phyloP scores from a whole-genome alignment of 1,284 basidiomycete species.

The Tylopilus sp. region DNA sequence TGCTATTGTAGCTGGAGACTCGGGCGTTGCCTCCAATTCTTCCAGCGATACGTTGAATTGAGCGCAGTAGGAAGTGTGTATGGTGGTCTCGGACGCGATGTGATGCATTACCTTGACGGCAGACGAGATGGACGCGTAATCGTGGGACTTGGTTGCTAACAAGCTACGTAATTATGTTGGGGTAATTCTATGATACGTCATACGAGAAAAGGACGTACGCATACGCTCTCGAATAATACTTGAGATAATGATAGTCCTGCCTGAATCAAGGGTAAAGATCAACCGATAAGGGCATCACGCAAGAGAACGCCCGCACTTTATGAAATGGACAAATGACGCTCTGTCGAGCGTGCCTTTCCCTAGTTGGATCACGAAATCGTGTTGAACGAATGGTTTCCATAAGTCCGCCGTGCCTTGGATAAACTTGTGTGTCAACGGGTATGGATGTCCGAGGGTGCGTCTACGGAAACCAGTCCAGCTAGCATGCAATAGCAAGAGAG shows the following conservation, averaged over 20 bases:
- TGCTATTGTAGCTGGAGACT: slow-evolving; percentile 70
- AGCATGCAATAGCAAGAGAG: neutral
- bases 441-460: slow-evolving; percentile 57
- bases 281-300: neutral
- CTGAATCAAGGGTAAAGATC: slow-evolving; percentile 35
- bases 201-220: slow-evolving; percentile 44
- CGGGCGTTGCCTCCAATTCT: slow-evolving; percentile 60
- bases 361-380: slow-evolving; percentile 77
- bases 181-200: no score
- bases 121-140: slow-evolving; percentile 61
- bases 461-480: slow-evolving; percentile 34
- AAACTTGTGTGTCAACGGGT: slow-evolving; percentile 66
- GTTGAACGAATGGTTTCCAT: slow-evolving; percentile 80
- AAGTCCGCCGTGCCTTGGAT: slow-evolving; percentile 53
- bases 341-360: slow-evolving; percentile 66
- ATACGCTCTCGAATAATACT: slow-evolving; percentile 75
- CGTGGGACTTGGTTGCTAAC: slow-evolving; percentile 72
- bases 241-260: slow-evolving; percentile 75
- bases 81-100: slow-evolving; percentile 67
- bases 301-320: slow-evolving; percentile 52
- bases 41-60: slow-evolving; percentile 62
- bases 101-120: slow-evolving; percentile 56
- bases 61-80: slow-evolving; percentile 70
- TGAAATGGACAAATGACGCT: slow-evolving; percentile 78
- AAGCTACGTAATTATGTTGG: slow-evolving; percentile 44